These are phyloP conservation scores for Colletotrichum simmondsii DNA, from an alignment of 2,329 filamentous ascomycete species.

Conservation along the genomic window DNA sequence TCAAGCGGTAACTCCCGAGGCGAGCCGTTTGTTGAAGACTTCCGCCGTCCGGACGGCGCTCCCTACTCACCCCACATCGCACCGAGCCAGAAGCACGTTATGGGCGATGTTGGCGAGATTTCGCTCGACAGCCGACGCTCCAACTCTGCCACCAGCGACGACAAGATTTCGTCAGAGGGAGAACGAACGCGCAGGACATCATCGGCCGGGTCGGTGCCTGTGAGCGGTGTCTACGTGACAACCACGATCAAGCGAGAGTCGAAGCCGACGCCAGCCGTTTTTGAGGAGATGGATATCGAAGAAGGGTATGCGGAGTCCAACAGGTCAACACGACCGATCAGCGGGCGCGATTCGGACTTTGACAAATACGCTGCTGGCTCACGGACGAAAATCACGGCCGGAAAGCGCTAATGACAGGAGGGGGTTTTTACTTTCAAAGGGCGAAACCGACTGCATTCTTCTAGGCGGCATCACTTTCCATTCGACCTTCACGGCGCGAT, in stretches of 20 bases:
- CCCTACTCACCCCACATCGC: slow-evolving; percentile 29
- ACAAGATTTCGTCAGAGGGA: slow-evolving; percentile 9
- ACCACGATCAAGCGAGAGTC: slow-evolving; percentile 50
- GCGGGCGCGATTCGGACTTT: neutral
- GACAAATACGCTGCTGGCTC: neutral
- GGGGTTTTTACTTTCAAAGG: neutral
- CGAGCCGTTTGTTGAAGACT: slow-evolving; percentile 6
- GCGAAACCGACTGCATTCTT: neutral
- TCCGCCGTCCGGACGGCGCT: neutral
- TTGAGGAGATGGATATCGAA: slow-evolving; percentile 17
- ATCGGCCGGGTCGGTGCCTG: neutral
- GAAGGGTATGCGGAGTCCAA: slow-evolving; percentile 12
- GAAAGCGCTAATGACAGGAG: neutral
- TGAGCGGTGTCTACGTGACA: slow-evolving; percentile 46
- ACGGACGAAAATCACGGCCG: slow-evolving; percentile 16
- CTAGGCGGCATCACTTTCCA: slow-evolving; percentile 4
- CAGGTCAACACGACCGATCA: neutral
- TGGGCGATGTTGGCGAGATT: slow-evolving; percentile 39
- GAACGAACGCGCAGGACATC: neutral
- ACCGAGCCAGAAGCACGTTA: slow-evolving; percentile 39
- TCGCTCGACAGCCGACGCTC: slow-evolving; percentile 27
- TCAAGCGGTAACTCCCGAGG: slow-evolving; percentile 6
- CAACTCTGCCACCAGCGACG: slow-evolving; percentile 14
- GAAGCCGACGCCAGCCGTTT: slow-evolving; percentile 34
- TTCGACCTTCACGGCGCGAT: neutral